Conservation (phyloP, 2,329 filamentous ascomycete genomes). For the Diplodia sapinea region DNA sequence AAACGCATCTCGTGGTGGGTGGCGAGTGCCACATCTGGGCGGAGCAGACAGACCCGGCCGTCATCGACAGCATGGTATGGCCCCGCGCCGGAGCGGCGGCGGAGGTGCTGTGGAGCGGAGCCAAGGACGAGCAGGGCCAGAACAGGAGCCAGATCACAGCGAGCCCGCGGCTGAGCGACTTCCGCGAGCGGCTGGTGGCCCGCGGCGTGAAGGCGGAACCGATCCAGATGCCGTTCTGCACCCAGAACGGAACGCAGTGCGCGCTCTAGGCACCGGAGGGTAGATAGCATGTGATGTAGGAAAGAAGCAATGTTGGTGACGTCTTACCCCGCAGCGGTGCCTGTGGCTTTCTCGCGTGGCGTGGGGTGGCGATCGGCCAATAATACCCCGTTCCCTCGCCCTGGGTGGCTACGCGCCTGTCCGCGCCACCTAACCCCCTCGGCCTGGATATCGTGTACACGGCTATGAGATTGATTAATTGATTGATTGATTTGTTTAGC, state of each 20-base stretch:
- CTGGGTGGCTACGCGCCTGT: constrained; percentile 56
- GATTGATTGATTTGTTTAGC: constrained; percentile 58
- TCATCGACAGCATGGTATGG: constrained; percentile 78
- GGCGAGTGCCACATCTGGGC: constrained; percentile 84
- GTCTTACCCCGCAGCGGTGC: constrained; percentile 11
- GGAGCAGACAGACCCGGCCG: constrained; percentile 77
- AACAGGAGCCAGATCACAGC: constrained; percentile 72
- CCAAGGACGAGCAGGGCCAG: constrained; percentile 66
- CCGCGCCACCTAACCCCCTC: constrained; percentile 45
- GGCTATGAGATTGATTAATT: constrained; percentile 66
- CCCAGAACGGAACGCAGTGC: constrained; percentile 63
- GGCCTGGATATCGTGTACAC: constrained; percentile 69
- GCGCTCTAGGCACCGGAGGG: constrained; percentile 40
- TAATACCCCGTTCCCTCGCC: constrained; percentile 29
- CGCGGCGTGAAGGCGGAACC: constrained; percentile 69
- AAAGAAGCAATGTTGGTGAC: neutral
- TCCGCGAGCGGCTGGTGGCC: constrained; percentile 75
- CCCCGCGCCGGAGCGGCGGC: constrained; percentile 74
- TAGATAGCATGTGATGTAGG: constrained; percentile 6
- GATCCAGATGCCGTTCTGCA: constrained; percentile 76
- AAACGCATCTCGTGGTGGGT: constrained; percentile 73
- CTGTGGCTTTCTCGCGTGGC: constrained; percentile 2
- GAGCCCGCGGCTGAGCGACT: constrained; percentile 71
- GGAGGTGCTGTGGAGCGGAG: constrained; percentile 81
- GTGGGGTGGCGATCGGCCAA: too few relatives aligned